Conservation (phyloP, 192 early-diverging fungal genomes). For the Pilaira anomala region DNA sequence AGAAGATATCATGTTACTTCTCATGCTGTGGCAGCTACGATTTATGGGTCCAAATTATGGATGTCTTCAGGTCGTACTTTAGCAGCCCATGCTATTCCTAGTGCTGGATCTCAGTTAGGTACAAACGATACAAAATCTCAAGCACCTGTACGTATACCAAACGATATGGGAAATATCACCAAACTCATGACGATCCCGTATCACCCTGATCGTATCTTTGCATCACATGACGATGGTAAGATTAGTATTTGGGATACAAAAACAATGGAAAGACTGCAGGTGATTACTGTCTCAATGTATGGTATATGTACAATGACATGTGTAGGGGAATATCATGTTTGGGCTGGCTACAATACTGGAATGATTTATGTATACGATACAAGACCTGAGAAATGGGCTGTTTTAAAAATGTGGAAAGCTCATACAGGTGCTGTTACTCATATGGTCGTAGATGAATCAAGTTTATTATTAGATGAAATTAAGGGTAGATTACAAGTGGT, state of each 20-base stretch:
- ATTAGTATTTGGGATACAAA: constrained; percentile 66
- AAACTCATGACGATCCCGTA: constrained; percentile 50
- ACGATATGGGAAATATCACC: constrained; percentile 56
- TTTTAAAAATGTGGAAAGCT: constrained; percentile 67
- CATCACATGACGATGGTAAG: constrained; percentile 79
- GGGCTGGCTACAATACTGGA: constrained; percentile 77
- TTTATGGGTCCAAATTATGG: constrained; percentile 57
- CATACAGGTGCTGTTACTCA: constrained; percentile 50
- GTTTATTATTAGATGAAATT: constrained; percentile 34
- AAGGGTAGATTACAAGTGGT: constrained; percentile 54
- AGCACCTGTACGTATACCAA: constrained; percentile 35
- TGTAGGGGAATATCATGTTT: constrained; percentile 64
- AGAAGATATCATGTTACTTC: constrained; percentile 25
- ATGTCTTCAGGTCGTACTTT: constrained; percentile 53
- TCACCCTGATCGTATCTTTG: constrained; percentile 49
- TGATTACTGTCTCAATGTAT: constrained; percentile 60
- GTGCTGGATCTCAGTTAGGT: constrained; percentile 29
- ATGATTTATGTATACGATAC: constrained; percentile 74
- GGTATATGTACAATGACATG: constrained; percentile 59
- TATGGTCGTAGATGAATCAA: constrained; percentile 57
- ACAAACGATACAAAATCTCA: constrained; percentile 24
- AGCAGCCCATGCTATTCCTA: constrained; percentile 48
- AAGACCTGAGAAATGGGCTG: constrained; percentile 48
- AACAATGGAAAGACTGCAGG: constrained; percentile 40
- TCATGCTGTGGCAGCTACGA: constrained; percentile 48